Evolutionary conservation across 805 yeast genomes (phyloP).

Genomic region (Metschnikowia picachoensis): DNA sequence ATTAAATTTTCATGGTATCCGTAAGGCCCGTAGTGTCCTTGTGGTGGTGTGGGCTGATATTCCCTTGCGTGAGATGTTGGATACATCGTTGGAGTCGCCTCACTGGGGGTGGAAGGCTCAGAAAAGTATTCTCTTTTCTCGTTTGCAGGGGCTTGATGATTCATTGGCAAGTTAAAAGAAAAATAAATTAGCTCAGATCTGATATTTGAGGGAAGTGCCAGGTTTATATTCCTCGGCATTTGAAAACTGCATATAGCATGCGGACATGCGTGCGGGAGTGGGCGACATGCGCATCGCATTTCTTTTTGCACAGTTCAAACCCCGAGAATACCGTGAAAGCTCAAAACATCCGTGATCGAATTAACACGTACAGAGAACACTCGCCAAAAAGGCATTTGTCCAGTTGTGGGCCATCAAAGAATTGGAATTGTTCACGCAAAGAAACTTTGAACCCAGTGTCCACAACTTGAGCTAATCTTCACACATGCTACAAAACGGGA

Average conservation of each 20-base stretch:
- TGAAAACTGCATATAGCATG: slow-evolving; percentile 4
- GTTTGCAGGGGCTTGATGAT: slow-evolving; percentile 2
- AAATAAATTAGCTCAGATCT: too few species aligned
- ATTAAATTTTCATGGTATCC: not conserved
- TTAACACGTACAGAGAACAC: not conserved
- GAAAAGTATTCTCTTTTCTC: slow-evolving; percentile 2
- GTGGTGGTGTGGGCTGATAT: not conserved
- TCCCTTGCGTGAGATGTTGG: slow-evolving; percentile 3
- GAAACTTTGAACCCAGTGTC: too few species aligned
- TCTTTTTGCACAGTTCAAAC: not conserved
- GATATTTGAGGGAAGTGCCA: not conserved
- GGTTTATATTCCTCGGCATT: slow-evolving; percentile 8
- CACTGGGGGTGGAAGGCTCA: slow-evolving; percentile 3
- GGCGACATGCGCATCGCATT: not conserved
- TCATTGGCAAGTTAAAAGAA: not conserved
- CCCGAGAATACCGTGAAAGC: not conserved
- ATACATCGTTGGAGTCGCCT: slow-evolving; percentile 1
- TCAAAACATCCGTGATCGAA: not conserved
- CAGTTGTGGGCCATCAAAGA: too few species aligned
- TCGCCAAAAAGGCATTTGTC: too few species aligned
- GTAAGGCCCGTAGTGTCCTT: not conserved
- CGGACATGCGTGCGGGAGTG: slow-evolving; percentile 1
- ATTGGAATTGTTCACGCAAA: too few species aligned
- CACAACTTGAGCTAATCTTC: too few species aligned
- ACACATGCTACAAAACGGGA: too few species aligned